Conservation (phyloP, 805 yeast genomes). For the Metschnikowia anglica region DNA sequence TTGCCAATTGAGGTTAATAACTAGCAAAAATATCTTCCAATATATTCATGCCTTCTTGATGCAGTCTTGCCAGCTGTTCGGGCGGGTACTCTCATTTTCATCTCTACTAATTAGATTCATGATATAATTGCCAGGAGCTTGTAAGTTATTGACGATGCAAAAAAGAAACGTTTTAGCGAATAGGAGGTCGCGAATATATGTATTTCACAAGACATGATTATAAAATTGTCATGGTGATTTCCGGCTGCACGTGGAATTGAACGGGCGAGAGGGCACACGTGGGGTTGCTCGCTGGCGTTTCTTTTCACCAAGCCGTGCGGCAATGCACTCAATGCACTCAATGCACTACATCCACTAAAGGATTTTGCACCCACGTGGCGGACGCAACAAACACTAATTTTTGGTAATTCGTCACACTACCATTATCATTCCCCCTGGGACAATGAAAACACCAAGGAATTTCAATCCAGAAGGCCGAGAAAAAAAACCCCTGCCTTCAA, state of each 20-base stretch:
- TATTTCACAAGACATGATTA: no score
- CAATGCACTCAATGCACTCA: no score
- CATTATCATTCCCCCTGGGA: constrained; percentile 2
- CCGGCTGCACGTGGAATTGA: constrained; percentile 4
- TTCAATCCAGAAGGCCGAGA: constrained; percentile 3
- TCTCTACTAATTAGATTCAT: no score
- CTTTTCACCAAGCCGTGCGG: not conserved
- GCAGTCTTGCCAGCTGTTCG: no score
- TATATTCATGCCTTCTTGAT: no score
- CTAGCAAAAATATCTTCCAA: not conserved
- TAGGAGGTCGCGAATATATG: not conserved
- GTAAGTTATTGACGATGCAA: not conserved
- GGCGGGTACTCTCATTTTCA: no score
- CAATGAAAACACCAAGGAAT: constrained; percentile 7
- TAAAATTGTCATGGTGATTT: constrained; percentile 1
- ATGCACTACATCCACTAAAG: not conserved
- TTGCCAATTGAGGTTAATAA: not conserved
- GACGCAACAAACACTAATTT: constrained; percentile 4
- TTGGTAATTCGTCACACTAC: constrained; percentile 21
- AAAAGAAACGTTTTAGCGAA: not conserved
- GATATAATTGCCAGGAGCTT: no score
- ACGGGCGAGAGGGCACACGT: constrained; percentile 5
- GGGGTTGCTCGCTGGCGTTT: constrained; percentile 2
- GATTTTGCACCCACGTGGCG: constrained; percentile 21
- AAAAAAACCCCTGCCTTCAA: not conserved